Conservation (phyloP, 371 early-diverging fungal genomes). For the Apophysomyces elegans region DNA sequence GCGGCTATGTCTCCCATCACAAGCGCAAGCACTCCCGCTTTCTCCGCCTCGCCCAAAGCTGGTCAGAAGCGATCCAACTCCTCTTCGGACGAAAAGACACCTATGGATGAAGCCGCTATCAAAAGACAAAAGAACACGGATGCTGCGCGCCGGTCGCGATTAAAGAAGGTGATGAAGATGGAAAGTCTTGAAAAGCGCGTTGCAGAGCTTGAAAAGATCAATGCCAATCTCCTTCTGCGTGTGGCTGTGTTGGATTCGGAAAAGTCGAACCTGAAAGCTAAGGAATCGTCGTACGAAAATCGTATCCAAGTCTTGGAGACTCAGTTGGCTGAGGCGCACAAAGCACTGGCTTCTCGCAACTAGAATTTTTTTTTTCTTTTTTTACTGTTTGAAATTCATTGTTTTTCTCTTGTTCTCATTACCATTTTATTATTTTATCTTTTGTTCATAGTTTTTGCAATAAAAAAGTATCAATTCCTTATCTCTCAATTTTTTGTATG, state of each 20-base stretch:
- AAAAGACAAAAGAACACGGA: conserved; percentile 84
- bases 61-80: conserved; percentile 24
- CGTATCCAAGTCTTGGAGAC: conserved; percentile 68
- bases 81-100: conserved; percentile 10
- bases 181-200: conserved; percentile 79
- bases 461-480: background rate
- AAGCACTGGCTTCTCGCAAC: conserved; percentile 37
- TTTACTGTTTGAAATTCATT: conserved; percentile 10
- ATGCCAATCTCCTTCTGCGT: conserved; percentile 61
- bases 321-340: conserved; percentile 70
- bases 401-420: conserved; percentile 9
- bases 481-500: background rate
- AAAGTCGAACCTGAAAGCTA: conserved; percentile 57
- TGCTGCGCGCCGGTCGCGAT: conserved; percentile 90
- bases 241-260: conserved; percentile 76
- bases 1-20: conserved; percentile 21
- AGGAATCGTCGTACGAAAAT: conserved; percentile 65
- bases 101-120: conserved; percentile 50
- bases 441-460: background rate
- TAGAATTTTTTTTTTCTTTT: conserved; percentile 3
- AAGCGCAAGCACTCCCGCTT: conserved; percentile 29
- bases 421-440: conserved; percentile 13
- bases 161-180: conserved; percentile 81
- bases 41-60: conserved; percentile 19
- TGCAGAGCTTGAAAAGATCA: conserved; percentile 74